Conservation (phyloP, 2,329 filamentous ascomycete species). For the Volutella citrinella region DNA sequence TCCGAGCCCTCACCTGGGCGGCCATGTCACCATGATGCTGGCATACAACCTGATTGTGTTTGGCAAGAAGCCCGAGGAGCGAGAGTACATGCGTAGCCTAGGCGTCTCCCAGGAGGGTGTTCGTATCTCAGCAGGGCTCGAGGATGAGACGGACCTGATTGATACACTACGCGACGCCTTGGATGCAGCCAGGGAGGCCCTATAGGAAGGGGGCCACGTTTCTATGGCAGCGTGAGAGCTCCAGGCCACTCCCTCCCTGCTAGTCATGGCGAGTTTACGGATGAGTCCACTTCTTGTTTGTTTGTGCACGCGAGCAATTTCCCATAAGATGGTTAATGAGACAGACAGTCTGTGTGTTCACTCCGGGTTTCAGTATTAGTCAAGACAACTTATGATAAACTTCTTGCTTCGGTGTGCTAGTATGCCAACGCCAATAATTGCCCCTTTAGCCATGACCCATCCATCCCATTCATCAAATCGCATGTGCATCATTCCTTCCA, state of each 20-base stretch:
- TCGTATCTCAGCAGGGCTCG: slow-evolving; percentile 46
- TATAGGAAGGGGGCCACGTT: no score
- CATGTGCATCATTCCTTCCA: slow-evolving; percentile 3
- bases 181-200: slow-evolving; percentile 19
- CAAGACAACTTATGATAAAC: no score
- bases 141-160: slow-evolving; percentile 39
- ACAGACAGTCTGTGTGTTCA: no score
- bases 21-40: slow-evolving; percentile 47
- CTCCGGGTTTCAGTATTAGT: no score
- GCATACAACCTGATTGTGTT: slow-evolving; percentile 46
- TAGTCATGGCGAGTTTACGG: no score
- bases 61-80: slow-evolving; percentile 35
- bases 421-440: slow-evolving; percentile 10
- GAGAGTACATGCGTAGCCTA: slow-evolving; percentile 33
- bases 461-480: slow-evolving; percentile 22
- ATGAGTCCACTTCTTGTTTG: no score
- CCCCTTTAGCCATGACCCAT: slow-evolving; percentile 11
- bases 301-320: no score
- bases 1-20: slow-evolving; percentile 52
- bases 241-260: no score
- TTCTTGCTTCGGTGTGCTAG: slow-evolving; percentile 19
- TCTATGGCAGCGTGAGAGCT: no score
- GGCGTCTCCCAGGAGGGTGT: slow-evolving; percentile 41
- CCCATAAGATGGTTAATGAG: no score
- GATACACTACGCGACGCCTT: slow-evolving; percentile 36